These are phyloP conservation scores for Monilinia polystroma DNA, from an alignment of 2,329 filamentous ascomycete genomes.

Conservation along the genomic window DNA sequence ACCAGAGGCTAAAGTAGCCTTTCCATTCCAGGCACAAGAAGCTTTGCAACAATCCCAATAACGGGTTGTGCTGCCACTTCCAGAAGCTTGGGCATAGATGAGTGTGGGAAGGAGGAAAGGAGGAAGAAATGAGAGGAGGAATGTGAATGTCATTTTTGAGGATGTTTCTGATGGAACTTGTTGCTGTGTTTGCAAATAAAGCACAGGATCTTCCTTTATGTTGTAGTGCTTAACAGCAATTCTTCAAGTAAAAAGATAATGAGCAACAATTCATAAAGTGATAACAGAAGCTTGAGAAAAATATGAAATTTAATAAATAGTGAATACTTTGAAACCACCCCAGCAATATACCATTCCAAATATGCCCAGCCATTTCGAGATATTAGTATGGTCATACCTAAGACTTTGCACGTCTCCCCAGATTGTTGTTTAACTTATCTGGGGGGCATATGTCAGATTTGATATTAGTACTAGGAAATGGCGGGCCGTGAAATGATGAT, in stretches of 20 bases:
- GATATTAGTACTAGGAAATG: conserved; percentile 15
- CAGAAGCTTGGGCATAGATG: conserved; percentile 29
- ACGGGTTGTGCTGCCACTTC: conserved; percentile 41
- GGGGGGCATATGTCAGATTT: conserved; percentile 2
- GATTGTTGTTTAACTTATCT: conserved; percentile 1
- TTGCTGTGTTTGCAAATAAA: neutral
- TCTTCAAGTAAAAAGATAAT: neutral
- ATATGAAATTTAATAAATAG: neutral
- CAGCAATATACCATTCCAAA: neutral
- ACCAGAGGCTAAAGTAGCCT: conserved; percentile 49
- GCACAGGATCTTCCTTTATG: neutral
- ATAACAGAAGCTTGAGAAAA: neutral
- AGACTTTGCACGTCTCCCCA: neutral
- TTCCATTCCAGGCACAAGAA: conserved; percentile 60
- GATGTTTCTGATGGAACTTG: neutral
- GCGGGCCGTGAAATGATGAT: conserved; percentile 19
- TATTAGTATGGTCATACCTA: neutral
- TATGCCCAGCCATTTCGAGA: conserved; percentile 5
- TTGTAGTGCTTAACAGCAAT: neutral
- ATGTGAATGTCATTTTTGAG: conserved; percentile 7
- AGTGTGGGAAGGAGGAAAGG: conserved; percentile 32
- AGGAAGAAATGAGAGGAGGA: neutral
- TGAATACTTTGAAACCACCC: neutral
- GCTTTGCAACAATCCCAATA: conserved; percentile 73
- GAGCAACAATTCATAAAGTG: neutral